Conservation (phyloP, 163 green algal species). For the Scenedesmus sp. region DNA sequence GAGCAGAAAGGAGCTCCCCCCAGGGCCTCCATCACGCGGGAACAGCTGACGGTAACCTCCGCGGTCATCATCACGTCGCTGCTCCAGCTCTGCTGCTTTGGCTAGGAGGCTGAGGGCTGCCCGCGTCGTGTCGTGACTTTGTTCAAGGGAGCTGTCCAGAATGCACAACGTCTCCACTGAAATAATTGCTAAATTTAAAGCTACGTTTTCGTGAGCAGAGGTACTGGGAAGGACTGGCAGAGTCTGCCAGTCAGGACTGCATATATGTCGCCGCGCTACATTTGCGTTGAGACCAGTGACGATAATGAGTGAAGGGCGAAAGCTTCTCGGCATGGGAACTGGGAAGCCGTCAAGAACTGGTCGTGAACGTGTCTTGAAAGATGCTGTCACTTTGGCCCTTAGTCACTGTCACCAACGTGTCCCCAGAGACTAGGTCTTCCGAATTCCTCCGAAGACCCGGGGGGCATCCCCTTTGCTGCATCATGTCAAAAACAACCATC, state of each 20-base stretch:
- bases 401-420: background rate
- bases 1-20: background rate
- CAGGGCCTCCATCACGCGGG: background rate
- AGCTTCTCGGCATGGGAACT: background rate
- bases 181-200: background rate
- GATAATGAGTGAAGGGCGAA: background rate
- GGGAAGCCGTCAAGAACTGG: background rate
- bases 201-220: background rate
- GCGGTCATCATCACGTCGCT: background rate
- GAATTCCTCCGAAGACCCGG: too few species aligned
- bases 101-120: background rate
- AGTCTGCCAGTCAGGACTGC: background rate
- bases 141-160: background rate
- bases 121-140: background rate
- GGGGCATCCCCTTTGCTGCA: too few species aligned
- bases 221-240: background rate
- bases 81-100: slow-evolving; percentile 1
- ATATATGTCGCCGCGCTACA: background rate
- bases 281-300: background rate
- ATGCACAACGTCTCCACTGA: background rate
- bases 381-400: background rate
- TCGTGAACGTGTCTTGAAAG: background rate
- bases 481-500: too few species aligned
- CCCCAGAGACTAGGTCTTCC: background rate
- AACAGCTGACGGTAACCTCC: background rate